Base-by-base conservation (phyloP, 1,139 yeast species). In the Diutina mesorugosa region DNA sequence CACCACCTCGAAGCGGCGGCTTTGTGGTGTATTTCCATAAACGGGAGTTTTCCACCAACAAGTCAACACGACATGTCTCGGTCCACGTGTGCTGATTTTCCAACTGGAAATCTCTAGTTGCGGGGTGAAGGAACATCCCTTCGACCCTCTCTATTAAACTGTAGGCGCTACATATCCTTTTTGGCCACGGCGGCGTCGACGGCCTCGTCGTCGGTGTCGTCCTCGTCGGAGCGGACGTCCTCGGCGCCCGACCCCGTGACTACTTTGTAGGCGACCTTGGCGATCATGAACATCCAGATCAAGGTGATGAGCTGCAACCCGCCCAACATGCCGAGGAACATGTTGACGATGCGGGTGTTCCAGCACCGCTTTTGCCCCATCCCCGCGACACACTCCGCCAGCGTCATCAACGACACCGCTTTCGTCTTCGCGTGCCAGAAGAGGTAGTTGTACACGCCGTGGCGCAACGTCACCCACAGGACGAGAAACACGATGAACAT, bases 141-240 rank as follows among this genome's bases (percentile, higher is more conserved):
- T 10, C 41, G 14, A 21, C 26, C 41, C 41, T 16, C 29, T 54
- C 55, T 32, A 35, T 45, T 16, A 46, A 54, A 3, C 41, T 35
- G 18, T 53, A 48, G 6, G 48, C n/a, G 9, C 45, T 45, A n/a
- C 29, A 46, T 14, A 46, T 57, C 54, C 18, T 54, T 61, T 14
- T 61, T 65, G 28, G 59, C 65, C 55, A 8, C 26, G 18, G n/a
- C 10, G 35, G 35, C 16, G 30, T 6, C n/a, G 29, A 4, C 21
- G 35, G 53, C 77, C 6, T 61, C 66, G 38, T 69, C 74, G 29
- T 71, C 67, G 55, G 72, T 76, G 55, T 70, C 74, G 56, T 81
- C 87, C 54, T 86, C 93, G 61, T 81, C 88, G 65, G 89, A 91
- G 67, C 95, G 83, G 62, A 95, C 85, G 59, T 86, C 87, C 67